Base-by-base conservation (phyloP, 2,329 filamentous ascomycete genomes). In the Ophiocordyceps camponoti-saundersi region DNA sequence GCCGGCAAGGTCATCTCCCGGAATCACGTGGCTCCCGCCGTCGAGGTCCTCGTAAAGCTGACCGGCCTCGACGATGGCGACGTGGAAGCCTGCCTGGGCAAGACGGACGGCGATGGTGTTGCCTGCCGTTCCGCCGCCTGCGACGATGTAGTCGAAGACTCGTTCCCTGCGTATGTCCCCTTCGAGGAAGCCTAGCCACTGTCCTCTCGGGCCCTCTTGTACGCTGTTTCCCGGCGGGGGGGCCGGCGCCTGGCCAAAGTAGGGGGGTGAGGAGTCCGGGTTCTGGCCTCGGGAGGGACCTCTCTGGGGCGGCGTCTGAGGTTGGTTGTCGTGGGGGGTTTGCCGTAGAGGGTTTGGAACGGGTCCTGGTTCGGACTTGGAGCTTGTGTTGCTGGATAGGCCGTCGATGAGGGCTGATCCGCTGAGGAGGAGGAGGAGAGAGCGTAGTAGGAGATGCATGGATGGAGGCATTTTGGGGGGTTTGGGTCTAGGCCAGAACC, bases 31-130 rank as follows among this genome's bases (percentile, higher is more conserved):
- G 0, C 57, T 49, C n/a, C 59, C 52, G 1, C 53, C 53, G 45
- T 61, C 61, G 7, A 50, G 47, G 21, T 60, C 49, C 49, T 66
- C 58, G 44, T 60, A 57, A 30, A 61, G 61, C 1, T 48, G 49
- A 3, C 65, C 64, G 1, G 63, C 64, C 50, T 68, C 64, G 30
- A 68, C 52, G 4, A 67, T 57, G 21, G 64, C 63, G 15, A 68
- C 64, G 4, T 51, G 53, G 45, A 48, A 51, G 2, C 52, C 55
- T 20, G 56, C 52, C n/a, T 60, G 52, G 11, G 62, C 58, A 0
- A 67, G 55, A 2, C 64, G 56, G 16, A 52, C 53, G 3, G 59
- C 64, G 1, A 67, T 44, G 0, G 58, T 55, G 36, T 61, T 55
- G 26, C 65, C 65, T 2, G 61, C 63, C 0, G 59, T 66, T 20